Base-by-base conservation (phyloP, 129 eudicot species). In the Artemisia argyi region DNA sequence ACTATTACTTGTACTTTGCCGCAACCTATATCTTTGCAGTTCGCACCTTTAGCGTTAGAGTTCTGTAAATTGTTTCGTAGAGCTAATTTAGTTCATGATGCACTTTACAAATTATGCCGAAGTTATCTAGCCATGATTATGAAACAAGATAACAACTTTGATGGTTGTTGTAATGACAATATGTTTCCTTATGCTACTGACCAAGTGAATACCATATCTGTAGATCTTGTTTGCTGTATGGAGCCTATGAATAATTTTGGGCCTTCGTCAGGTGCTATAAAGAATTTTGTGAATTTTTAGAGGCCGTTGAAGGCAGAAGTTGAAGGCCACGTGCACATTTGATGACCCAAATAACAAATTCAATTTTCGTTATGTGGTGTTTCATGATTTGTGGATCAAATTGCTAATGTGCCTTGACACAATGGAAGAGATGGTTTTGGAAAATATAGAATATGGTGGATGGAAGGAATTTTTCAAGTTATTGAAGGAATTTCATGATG, bases 61-160 rank as follows among this genome's bases (percentile, higher is more conserved):
- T 91, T 91, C 53, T 91, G 96, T 79, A 84, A 74, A 73, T 81
- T 88, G 83, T 78, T 88, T 18, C 70, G 75, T 17, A 68, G 73
- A 28, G 75, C 75, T 8, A 63, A 67, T 3, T 74, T 74, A 1
- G 74, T 1, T 19, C 75, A 72, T 49, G 92, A 88, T 73, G 72
- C 73, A 1, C 61, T 91, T 59, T 91, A 88, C 72, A 26, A n/a
- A 42, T n/a, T 73, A 7, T 88, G 96, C 66, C 65, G 92, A 53
- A 73, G 83, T 69, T 77, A 80, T 65, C 78, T 91, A 57, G 96
- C 6, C 5, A 30, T 4, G 39, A 30, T 30, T 30, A 30, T 30
- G 39, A 30, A 0, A 30, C 39, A 30, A 30, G 39, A 30, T 2
- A 28, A 28, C 5, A 30, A 30, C 5, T 30, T 30, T 30, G 39